Evolutionary conservation across 768 basidiomycete genomes (phyloP).

Genomic region (Gymnopilus junonius): DNA sequence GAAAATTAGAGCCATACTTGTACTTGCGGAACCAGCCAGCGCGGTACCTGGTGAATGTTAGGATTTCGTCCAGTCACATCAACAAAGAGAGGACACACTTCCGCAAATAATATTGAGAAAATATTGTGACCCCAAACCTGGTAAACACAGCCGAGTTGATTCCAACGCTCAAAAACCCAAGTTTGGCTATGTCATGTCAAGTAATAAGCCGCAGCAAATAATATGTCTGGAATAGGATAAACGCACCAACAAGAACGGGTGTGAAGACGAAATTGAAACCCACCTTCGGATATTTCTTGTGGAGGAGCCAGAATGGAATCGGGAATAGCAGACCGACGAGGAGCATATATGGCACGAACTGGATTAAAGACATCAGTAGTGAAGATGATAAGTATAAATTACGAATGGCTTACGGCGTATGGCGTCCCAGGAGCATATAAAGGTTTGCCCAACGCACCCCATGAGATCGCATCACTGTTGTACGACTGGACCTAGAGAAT

Average conservation of each 20-base stretch:
- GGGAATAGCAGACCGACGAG: constrained; percentile 52
- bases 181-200: constrained; percentile 22
- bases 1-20: constrained; percentile 26
- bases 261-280: constrained; percentile 50
- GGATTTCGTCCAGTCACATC: neutral
- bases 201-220: constrained; percentile 9
- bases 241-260: constrained; percentile 38
- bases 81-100: constrained; percentile 15
- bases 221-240: constrained; percentile 23
- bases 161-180: constrained; percentile 51
- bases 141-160: constrained; percentile 54
- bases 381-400: constrained; percentile 15
- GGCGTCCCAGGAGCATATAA: constrained; percentile 47
- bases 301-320: constrained; percentile 54
- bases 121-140: constrained; percentile 40
- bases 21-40: constrained; percentile 51
- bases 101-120: constrained; percentile 49
- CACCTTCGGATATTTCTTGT: constrained; percentile 49
- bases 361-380: neutral
- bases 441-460: constrained; percentile 57
- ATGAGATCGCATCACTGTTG: constrained; percentile 56
- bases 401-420: constrained; percentile 40
- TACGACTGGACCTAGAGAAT: constrained; percentile 43
- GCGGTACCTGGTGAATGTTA: constrained; percentile 30
- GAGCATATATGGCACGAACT: constrained; percentile 49